Conservation (phyloP, 805 yeast species). For the Ogataea allantospora region DNA sequence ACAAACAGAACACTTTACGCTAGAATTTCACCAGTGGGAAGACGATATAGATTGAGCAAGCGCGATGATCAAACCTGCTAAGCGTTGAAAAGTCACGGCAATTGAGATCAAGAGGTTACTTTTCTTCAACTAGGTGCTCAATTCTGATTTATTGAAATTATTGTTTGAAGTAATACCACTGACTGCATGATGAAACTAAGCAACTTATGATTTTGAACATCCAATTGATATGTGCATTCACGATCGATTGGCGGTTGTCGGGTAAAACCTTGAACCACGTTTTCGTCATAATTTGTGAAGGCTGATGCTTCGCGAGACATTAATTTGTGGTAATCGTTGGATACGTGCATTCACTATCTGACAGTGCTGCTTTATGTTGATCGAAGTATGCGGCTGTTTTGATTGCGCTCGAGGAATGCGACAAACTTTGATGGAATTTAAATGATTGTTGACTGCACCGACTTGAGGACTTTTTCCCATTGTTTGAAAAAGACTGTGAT, state of each 20-base stretch:
- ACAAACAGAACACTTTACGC: neutral
- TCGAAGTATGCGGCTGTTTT: no score
- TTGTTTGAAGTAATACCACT: neutral
- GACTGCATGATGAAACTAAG: no score
- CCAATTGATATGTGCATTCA: neutral
- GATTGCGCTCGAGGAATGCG: no score
- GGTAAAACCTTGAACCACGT: neutral
- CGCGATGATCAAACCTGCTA: slow-evolving; percentile 1
- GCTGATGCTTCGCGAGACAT: no score
- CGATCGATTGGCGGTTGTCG: neutral
- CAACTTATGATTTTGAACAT: no score
- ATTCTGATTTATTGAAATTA: neutral
- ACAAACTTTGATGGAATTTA: no score
- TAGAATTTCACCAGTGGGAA: neutral
- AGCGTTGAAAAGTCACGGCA: neutral
- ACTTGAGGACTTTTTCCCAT: no score
- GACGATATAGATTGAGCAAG: neutral
- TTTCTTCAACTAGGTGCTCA: no score
- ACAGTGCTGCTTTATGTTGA: no score
- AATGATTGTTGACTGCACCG: neutral
- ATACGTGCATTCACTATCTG: neutral
- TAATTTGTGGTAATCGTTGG: neutral
- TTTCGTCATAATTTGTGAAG: no score
- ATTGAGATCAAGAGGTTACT: neutral
- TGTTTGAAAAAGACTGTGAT: neutral